phyloP scores from a whole-genome alignment of 495 filamentous ascomycete genomes.

The Chaetomium fimeti region DNA sequence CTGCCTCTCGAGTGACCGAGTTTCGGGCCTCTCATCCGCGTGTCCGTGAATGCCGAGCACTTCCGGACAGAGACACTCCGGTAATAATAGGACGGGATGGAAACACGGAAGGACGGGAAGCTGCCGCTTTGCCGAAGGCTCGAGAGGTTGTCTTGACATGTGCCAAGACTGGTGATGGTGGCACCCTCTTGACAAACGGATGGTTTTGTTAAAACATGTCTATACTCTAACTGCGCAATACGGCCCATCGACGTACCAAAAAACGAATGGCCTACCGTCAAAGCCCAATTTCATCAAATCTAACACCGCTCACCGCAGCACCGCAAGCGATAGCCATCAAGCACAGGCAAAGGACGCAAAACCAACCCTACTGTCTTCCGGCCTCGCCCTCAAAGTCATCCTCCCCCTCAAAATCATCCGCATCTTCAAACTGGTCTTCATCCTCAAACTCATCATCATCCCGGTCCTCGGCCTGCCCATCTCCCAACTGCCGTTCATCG shows the following conservation, averaged over 20 bases:
- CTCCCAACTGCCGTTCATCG: conserved; percentile 15
- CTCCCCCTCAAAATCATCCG: conserved; percentile 21
- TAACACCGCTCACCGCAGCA: not conserved
- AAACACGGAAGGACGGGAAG: not conserved
- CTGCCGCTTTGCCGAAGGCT: not conserved
- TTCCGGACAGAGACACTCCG: conserved; percentile 21
- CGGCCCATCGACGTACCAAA: too few species aligned
- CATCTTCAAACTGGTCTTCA: conserved; percentile 22
- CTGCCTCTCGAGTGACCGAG: not conserved
- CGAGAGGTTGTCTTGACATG: not conserved
- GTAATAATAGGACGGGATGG: too few species aligned
- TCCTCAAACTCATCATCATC: conserved; percentile 11
- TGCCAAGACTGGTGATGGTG: conserved; percentile 18
- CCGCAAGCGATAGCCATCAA: not conserved
- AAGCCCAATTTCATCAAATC: too few species aligned
- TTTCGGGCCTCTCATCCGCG: not conserved
- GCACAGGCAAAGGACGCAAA: not conserved
- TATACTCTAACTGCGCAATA: too few species aligned
- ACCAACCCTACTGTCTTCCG: conserved; percentile 2
- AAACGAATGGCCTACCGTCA: too few species aligned
- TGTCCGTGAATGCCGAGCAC: conserved; percentile 3
- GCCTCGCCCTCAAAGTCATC: conserved; percentile 9
- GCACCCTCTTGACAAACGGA: not conserved
- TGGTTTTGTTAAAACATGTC: too few species aligned
- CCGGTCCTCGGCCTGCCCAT: conserved; percentile 14